Base-by-base conservation (phyloP, 2,329 filamentous ascomycete species). In the Fusarium succisae region DNA sequence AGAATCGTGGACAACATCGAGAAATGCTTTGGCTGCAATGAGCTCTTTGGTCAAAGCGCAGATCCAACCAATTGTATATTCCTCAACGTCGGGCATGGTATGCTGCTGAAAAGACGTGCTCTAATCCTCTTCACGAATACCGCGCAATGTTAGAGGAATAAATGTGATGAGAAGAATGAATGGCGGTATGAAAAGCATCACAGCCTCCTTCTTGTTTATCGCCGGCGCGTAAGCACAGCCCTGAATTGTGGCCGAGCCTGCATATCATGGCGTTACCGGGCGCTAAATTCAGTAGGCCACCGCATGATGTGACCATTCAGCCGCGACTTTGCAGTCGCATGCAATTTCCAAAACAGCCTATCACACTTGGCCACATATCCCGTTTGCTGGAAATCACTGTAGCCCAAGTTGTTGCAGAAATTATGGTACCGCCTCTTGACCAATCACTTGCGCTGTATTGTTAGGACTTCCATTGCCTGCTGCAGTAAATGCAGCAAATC, bases 41-140 rank as follows among this genome's bases (percentile, higher is more conserved):
- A 51, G 8, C 28, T 51, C 48, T 51, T 32, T 32, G 0, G 1
- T 7, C 48, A 51, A 2, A 24, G 48, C 8, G 0, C 48, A 32
- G 8, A 51, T 32, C 48, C 47, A 51, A 1, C 47, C 28, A 24
- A 51, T 24, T 14, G 28, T 32, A 0, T 51, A 51, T 14, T 18
- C 6, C 0, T 2, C 15, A 18, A 0, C 1, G 0, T 14, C 0
- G 0, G 4, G 4, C 47, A 50, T 32, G 1, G 0, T 32, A 32
- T 14, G 30, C 30, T 32, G 2, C 30, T 32, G 30, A 32, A 32
- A 32, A 1, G 13, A 4, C 30, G 30, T 1, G 5, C 12, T 32
- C 13, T 6, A 2, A 32, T 32, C 2, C 5, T 32, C 2, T 32
- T 5, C 30, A 32, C 1, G 4, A 32, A 32, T 4, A 32, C 30